Evolutionary conservation across 176 grass and related monocot species (phyloP), one percentile per base, ranked within the genome.

Genomic region (Triticum turgidum): DNA sequence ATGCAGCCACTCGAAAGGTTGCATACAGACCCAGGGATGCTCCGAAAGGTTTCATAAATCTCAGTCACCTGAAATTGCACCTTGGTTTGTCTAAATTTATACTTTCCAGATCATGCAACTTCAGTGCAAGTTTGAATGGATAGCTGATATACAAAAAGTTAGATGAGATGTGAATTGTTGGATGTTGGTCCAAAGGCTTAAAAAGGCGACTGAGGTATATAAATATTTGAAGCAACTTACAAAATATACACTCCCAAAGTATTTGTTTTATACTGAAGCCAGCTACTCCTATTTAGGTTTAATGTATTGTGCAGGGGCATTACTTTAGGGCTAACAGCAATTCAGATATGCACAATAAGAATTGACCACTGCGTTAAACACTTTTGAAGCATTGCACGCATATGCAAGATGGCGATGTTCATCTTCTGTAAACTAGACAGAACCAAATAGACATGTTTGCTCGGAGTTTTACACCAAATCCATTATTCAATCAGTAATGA

Each of bases 401-500:
- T 56, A 21, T 86, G 77, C 29, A 39, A 24, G 66, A 71, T 33
- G 30, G 42, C n/a, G 13, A 80, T 74, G 14, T 29, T 6, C 20
- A 82, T 38, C 49, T 61, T 69, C 38, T 54, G 11, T 73, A 30
- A 78, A 65, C 25, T 29, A 67, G 25, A 25, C 18, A 49, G 17
- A 25, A 47, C 15, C 35, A 65, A 89, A 41, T n/a, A 62, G 32
- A 20, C 77, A 25, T 66, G 21, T 69, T 29, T 75, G 38, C 30
- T 82, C 73, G 38, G 14, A 72, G 11, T 76, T 77, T 37, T 81
- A 76, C 80, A 67, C 33, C 21, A 61, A 80, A 35, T 9, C 38
- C 21, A 69, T 82, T 51, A 2, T 69, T 82, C 38, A 64, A 41
- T 85, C 64, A 85, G 62, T 25, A 86, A 61, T 61, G 69, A 86